phyloP scores from a whole-genome alignment of 169 alveolate genomes.

The Plasmodium reichenowi region DNA sequence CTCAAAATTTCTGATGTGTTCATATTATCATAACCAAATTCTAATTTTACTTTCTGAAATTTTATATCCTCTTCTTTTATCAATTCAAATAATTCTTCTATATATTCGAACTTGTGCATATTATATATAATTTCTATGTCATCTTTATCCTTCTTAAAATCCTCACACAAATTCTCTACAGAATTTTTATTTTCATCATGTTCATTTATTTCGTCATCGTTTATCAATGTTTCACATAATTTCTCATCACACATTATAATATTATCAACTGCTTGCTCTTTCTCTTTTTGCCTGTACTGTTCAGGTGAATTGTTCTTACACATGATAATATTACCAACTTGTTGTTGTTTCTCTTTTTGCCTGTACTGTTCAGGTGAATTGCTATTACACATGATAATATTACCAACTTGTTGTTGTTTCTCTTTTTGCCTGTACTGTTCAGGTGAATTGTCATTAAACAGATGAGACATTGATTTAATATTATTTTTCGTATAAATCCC shows the following conservation, averaged over 20 bases:
- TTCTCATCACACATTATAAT: neutral
- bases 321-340: neutral
- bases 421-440: neutral
- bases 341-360: too few relatives aligned
- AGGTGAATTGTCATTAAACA: neutral
- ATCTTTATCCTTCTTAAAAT: neutral
- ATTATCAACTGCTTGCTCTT: too few relatives aligned
- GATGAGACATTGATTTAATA: neutral
- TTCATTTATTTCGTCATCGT: constrained; percentile 5
- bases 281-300: neutral
- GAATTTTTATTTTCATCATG: neutral
- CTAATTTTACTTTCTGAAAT: constrained; percentile 6
- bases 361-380: neutral
- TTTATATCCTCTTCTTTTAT: constrained; percentile 37
- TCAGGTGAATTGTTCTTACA: neutral
- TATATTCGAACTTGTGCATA: constrained; percentile 1
- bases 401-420: too few relatives aligned
- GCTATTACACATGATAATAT: neutral
- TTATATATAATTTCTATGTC: constrained; percentile 1
- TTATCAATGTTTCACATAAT: neutral
- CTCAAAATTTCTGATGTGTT: constrained; percentile 81
- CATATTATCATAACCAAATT: constrained; percentile 72
- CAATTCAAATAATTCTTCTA: constrained; percentile 18
- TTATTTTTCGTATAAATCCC: neutral
- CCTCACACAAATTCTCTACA: neutral